These are phyloP conservation scores for Sarocladiaceae sp. DNA, from an alignment of 2,329 filamentous ascomycete species.

Conservation along the genomic window DNA sequence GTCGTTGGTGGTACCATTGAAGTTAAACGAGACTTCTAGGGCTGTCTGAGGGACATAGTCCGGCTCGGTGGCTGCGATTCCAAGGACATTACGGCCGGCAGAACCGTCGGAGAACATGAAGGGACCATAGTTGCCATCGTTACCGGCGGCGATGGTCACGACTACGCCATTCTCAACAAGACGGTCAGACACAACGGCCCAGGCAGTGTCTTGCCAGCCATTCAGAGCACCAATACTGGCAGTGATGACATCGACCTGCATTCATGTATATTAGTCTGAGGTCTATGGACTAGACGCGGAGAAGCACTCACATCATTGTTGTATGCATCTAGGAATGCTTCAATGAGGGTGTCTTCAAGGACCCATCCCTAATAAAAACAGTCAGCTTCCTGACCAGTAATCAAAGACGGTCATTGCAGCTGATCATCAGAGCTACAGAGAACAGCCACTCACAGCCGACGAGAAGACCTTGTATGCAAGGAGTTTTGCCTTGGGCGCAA, in stretches of 20 bases:
- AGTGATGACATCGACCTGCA: not conserved
- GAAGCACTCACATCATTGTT: not conserved
- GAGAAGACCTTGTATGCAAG: slow-evolving; percentile 25
- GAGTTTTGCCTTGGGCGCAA: slow-evolving; percentile 24
- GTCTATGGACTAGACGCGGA: not conserved
- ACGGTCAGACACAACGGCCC: slow-evolving; percentile 25
- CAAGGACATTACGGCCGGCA: slow-evolving; percentile 35
- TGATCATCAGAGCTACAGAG: not conserved
- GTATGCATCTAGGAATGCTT: not conserved
- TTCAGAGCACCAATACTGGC: not conserved
- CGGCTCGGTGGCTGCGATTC: slow-evolving; percentile 32
- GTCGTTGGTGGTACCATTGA: not conserved
- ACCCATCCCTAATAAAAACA: not conserved
- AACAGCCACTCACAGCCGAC: slow-evolving; percentile 2
- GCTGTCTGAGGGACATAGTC: not conserved
- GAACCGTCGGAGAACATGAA: slow-evolving; percentile 35
- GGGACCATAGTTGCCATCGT: slow-evolving; percentile 35
- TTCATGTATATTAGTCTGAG: not conserved
- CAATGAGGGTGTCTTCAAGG: not conserved
- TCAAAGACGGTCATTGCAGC: too few species aligned
- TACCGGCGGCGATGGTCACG: slow-evolving; percentile 39
- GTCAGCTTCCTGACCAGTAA: too few species aligned
- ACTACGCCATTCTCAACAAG: slow-evolving; percentile 34
- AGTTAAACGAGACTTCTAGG: slow-evolving; percentile 10
- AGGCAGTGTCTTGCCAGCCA: slow-evolving; percentile 21